Conservation (phyloP, 306 rosid genomes). For the Vigna radiata region DNA sequence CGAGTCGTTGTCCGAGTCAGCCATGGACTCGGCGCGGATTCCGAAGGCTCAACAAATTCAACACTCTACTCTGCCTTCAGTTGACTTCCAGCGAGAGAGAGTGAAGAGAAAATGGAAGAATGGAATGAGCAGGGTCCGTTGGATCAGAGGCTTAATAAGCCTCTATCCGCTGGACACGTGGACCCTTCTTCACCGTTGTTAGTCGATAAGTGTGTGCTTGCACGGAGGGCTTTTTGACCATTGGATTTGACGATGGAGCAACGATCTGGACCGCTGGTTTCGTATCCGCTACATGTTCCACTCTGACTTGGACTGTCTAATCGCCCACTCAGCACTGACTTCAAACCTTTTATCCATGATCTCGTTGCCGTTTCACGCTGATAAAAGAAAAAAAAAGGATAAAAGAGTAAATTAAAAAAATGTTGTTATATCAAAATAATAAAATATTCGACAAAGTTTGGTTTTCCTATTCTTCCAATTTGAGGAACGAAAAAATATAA, state of each 20-base stretch:
- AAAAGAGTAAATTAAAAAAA: too few relatives aligned
- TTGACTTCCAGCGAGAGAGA: background rate
- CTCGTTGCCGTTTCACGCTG: too few relatives aligned
- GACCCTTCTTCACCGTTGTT: slow-evolving; percentile 51
- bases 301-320: slow-evolving; percentile 13
- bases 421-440: too few relatives aligned
- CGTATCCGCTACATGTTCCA: slow-evolving; percentile 44
- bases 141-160: slow-evolving; percentile 59
- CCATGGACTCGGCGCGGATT: slow-evolving; percentile 45
- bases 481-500: too few relatives aligned
- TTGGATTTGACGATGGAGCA: slow-evolving; percentile 44
- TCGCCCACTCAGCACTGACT: too few relatives aligned
- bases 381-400: too few relatives aligned
- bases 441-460: too few relatives aligned
- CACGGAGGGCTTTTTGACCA: background rate
- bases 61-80: background rate
- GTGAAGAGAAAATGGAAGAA: background rate
- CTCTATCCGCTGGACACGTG: slow-evolving; percentile 56
- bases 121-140: slow-evolving; percentile 50
- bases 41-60: background rate
- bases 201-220: slow-evolving; percentile 63
- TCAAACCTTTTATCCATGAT: too few relatives aligned
- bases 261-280: slow-evolving; percentile 46
- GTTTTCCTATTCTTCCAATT: too few relatives aligned
- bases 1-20: slow-evolving; percentile 91